These are phyloP conservation scores for Sporisorium graminicola DNA, from an alignment of 1,284 basidiomycete species.

Conservation along the genomic window DNA sequence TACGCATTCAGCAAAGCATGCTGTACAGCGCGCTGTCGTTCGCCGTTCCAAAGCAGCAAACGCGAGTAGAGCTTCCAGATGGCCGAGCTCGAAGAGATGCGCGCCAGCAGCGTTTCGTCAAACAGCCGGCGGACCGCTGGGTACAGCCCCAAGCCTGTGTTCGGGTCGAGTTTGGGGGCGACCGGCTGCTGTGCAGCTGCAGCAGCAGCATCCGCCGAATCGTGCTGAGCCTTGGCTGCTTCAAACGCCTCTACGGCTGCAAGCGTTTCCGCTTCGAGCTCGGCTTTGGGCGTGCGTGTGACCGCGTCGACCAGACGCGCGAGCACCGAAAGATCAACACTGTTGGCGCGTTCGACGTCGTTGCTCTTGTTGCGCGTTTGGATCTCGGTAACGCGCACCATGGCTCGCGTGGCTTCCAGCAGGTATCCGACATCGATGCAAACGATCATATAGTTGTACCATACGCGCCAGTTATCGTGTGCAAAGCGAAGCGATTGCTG, in stretches of 20 bases:
- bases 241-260: constrained; percentile 47
- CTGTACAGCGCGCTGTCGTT: constrained; percentile 34
- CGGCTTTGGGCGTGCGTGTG: constrained; percentile 71
- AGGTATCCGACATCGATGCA: constrained; percentile 93
- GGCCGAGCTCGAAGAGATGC: constrained; percentile 74
- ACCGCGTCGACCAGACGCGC: constrained; percentile 88
- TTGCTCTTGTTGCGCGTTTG: constrained; percentile 69
- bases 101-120: constrained; percentile 81
- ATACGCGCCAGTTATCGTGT: constrained; percentile 96
- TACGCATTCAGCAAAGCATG: constrained; percentile 58
- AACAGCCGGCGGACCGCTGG: constrained; percentile 78
- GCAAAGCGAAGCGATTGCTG: constrained; percentile 85
- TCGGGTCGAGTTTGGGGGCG: constrained; percentile 71
- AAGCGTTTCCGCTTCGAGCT: constrained; percentile 24
- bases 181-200: neutral
- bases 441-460: constrained; percentile 97
- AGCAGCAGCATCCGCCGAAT: too few relatives aligned
- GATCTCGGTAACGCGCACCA: constrained; percentile 85
- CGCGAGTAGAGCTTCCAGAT: constrained; percentile 62
- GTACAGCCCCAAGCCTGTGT: constrained; percentile 78
- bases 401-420: constrained; percentile 85
- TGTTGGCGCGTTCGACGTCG: constrained; percentile 73
- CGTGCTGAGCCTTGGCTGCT: neutral
- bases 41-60: constrained; percentile 53
- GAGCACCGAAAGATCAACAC: constrained; percentile 86